These are phyloP conservation scores for Myriosclerotinia curreyana DNA, from an alignment of 2,329 filamentous ascomycete genomes.

Conservation along the genomic window DNA sequence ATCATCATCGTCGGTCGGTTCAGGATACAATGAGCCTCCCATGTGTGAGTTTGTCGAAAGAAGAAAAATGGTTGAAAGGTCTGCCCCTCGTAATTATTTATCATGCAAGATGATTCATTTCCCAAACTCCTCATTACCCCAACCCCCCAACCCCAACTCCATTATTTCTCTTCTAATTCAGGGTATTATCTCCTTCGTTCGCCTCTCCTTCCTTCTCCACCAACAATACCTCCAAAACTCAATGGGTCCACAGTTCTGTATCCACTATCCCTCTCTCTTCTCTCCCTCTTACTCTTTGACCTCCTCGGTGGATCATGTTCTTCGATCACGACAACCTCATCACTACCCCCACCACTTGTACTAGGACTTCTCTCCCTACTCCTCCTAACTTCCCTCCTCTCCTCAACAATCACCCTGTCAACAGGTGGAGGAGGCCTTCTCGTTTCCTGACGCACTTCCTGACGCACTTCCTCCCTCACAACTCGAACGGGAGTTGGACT, in stretches of 20 bases:
- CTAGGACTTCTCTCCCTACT: constrained; percentile 27
- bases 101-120: not conserved
- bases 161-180: not conserved
- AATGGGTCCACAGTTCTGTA: constrained; percentile 38
- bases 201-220: constrained; percentile 31
- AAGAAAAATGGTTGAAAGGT: not conserved
- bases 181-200: constrained; percentile 26
- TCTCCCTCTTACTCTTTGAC: constrained; percentile 34
- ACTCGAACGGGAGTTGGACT: constrained; percentile 28
- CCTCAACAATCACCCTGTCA: constrained; percentile 38
- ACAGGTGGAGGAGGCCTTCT: constrained; percentile 23
- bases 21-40: not conserved
- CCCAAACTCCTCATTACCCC: not conserved
- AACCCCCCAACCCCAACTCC: no score
- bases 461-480: constrained; percentile 27
- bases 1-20: not conserved
- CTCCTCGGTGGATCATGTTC: constrained; percentile 38
- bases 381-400: constrained; percentile 31
- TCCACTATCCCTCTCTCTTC: constrained; percentile 34
- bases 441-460: not conserved
- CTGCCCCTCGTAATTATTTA: not conserved
- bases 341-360: constrained; percentile 29
- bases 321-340: constrained; percentile 41
- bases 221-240: constrained; percentile 35
- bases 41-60: not conserved